phyloP scores from a whole-genome alignment of 345 rosid genomes.

The Acer yangbiense region DNA sequence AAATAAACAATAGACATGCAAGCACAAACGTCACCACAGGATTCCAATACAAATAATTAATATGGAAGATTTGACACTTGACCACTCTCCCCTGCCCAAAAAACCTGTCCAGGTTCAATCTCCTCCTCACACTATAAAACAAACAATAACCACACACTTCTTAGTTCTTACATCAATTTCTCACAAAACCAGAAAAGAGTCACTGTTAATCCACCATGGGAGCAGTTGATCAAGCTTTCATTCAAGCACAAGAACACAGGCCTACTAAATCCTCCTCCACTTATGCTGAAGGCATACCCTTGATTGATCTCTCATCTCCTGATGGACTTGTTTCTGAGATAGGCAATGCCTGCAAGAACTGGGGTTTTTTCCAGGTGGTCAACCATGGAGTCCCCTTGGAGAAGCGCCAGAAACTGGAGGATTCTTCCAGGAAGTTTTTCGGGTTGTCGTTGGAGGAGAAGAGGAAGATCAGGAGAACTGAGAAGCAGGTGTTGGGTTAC shows the following conservation, averaged over 20 bases:
- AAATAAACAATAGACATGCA: background rate
- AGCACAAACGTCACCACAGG: background rate
- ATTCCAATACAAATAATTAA: background rate
- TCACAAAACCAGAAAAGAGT: background rate
- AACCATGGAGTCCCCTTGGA: slow-evolving; percentile 46
- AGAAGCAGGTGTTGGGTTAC: slow-evolving; percentile 35
- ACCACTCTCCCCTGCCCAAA: background rate
- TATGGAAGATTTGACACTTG: background rate
- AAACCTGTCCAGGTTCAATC: background rate
- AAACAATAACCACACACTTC: too few relatives aligned
- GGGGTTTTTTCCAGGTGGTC: slow-evolving; percentile 48
- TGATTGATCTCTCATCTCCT: slow-evolving; percentile 34
- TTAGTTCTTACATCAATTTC: too few relatives aligned
- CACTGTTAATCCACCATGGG: slow-evolving; percentile 26
- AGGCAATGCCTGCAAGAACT: slow-evolving; percentile 40
- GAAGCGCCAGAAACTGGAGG: slow-evolving; percentile 18
- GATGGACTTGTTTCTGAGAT: slow-evolving; percentile 29
- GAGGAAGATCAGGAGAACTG: slow-evolving; percentile 37
- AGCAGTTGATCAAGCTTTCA: slow-evolving; percentile 36
- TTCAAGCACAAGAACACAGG: slow-evolving; percentile 39
- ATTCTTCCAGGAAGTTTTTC: slow-evolving; percentile 33
- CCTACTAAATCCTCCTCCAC: slow-evolving; percentile 20
- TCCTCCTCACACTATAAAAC: background rate
- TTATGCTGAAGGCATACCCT: slow-evolving; percentile 37
- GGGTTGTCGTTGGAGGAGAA: slow-evolving; percentile 38